phyloP scores from a whole-genome alignment of 2,329 filamentous ascomycete species.

The Diaporthe sp. region DNA sequence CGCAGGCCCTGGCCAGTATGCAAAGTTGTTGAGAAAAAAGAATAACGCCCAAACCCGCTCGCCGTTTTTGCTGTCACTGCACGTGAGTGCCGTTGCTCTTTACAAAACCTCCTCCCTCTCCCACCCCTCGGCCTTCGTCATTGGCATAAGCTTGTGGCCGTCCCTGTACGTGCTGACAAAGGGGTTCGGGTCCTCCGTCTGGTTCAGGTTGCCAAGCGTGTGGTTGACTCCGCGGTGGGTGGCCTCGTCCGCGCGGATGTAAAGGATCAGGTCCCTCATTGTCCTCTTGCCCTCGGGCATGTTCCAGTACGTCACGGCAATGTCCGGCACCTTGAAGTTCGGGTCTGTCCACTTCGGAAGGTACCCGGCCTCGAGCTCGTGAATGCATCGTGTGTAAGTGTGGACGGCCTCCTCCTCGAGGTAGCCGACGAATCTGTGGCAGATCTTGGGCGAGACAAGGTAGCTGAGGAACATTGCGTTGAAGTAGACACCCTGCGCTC shows the following conservation, averaged over 20 bases:
- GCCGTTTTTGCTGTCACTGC: background rate
- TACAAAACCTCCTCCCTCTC: slow-evolving; percentile 81
- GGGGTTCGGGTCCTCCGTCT: slow-evolving; percentile 90
- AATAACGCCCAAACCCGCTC: background rate
- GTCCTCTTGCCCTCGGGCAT: slow-evolving; percentile 88
- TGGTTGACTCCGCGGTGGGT: slow-evolving; percentile 97
- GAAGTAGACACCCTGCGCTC: slow-evolving; percentile 96
- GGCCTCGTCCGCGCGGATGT: slow-evolving; percentile 82
- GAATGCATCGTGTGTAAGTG: slow-evolving; percentile 91
- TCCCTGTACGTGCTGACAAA: slow-evolving; percentile 89
- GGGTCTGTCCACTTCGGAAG: slow-evolving; percentile 83
- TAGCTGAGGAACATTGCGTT: slow-evolving; percentile 93
- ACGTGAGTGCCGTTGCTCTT: background rate
- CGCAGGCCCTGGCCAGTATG: slow-evolving; percentile 7
- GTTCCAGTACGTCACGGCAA: slow-evolving; percentile 92
- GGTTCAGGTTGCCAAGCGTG: slow-evolving; percentile 89
- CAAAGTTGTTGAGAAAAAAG: background rate
- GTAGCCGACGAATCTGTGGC: slow-evolving; percentile 96
- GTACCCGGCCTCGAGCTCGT: slow-evolving; percentile 87
- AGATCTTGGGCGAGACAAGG: slow-evolving; percentile 86
- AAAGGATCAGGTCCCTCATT: slow-evolving; percentile 89
- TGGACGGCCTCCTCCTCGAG: slow-evolving; percentile 97
- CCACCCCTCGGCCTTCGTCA: slow-evolving; percentile 79
- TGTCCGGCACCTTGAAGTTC: slow-evolving; percentile 84
- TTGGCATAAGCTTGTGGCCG: slow-evolving; percentile 71